Evolutionary conservation across 805 yeast species (phyloP), one percentile per base, ranked within the genome.

Genomic region (Starmerella cellae): DNA sequence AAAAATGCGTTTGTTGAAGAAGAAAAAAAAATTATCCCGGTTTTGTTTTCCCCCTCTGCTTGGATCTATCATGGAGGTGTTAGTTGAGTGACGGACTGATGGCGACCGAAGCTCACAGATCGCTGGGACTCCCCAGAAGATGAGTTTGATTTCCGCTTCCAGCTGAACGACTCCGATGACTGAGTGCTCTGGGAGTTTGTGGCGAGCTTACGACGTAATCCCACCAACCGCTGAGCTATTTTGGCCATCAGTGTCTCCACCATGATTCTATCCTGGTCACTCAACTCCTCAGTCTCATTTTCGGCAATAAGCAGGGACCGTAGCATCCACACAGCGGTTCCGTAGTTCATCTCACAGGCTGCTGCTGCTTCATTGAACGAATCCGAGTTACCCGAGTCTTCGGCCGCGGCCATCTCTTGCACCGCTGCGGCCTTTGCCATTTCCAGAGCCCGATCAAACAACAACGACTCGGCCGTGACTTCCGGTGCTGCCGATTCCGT

Each of bases 281-380:
- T 93, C 45, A 87, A 65, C 20, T 50, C 55, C 18, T 60, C 64
- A 28, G 54, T 55, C 13, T 46, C 40, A 10, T 50, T 55, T 24
- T 61, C 65, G 28, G 63, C 60, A 45, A 80, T 88, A 41, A 85
- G 61, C 22, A 88, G 65, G 1, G 95, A 84, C 57, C 84, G 93
- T 55, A 88, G 66, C 95, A 88, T 84, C 96, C 96, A 88, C 40
- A 88, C 74, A 0, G 95, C 78, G 0, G 95, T 83, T 3, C 93
- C 82, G 59, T 88, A 88, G 8, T 88, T 81, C 45, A 82, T 62
- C 60, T 87, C 95, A 61, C 96, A 87, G 5, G 44, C 35, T 21
- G 45, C 21, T 3, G 22, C 29, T 3, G 45, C 38, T 14, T 46
- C 50, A 9, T 32, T 24, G 39, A 36, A 36, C 24, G 24, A 8